phyloP scores from a whole-genome alignment of 805 yeast species.

The Pichia paraexigua region DNA sequence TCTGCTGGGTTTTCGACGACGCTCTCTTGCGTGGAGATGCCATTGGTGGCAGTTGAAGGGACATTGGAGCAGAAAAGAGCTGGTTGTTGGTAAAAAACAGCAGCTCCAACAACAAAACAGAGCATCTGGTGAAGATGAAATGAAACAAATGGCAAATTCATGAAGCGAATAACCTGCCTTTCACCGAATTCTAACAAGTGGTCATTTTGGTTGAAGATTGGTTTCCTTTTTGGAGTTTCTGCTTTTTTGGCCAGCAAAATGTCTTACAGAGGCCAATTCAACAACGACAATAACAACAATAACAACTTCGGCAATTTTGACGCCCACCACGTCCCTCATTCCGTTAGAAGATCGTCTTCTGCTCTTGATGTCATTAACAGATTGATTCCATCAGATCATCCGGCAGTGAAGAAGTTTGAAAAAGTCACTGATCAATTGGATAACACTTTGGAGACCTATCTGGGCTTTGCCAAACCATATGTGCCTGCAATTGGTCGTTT shows the following conservation, averaged over 20 bases:
- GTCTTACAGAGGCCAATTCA: not conserved
- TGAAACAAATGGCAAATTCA: not conserved
- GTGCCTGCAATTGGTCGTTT: slow-evolving; percentile 86
- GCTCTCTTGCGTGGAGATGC: slow-evolving; percentile 24
- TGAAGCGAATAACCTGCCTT: not conserved
- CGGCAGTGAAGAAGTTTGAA: slow-evolving; percentile 37
- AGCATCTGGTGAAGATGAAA: not conserved
- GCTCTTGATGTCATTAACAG: slow-evolving; percentile 21
- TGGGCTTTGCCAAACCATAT: slow-evolving; percentile 53
- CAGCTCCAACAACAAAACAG: not conserved
- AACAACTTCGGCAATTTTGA: not conserved
- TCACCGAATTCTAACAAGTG: not conserved
- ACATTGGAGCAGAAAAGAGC: not conserved
- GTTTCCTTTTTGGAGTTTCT: no score
- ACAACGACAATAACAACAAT: not conserved
- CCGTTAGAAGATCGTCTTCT: slow-evolving; percentile 6
- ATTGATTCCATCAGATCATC: slow-evolving; percentile 27
- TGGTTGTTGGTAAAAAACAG: not conserved
- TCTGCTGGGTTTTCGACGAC: slow-evolving; percentile 27
- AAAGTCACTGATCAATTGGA: slow-evolving; percentile 46
- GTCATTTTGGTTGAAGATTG: no score
- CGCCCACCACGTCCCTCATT: slow-evolving; percentile 5
- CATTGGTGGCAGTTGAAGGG: not conserved
- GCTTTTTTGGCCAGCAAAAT: not conserved
- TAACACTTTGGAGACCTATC: slow-evolving; percentile 41